These are phyloP conservation scores for Colletotrichum gigasporum DNA, from an alignment of 2,329 filamentous ascomycete genomes.

Conservation along the genomic window DNA sequence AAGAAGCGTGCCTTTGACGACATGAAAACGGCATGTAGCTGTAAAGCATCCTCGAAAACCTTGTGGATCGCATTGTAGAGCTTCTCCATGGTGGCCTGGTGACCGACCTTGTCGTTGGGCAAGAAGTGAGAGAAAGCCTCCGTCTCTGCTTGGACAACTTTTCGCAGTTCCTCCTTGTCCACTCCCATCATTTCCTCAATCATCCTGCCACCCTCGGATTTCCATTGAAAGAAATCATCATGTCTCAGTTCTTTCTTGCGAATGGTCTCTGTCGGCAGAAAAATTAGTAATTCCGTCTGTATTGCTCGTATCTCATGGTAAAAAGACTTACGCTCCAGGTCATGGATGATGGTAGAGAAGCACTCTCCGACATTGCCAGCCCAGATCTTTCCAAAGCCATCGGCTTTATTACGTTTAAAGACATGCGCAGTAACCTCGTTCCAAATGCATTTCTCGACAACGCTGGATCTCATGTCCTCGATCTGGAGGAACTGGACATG, in stretches of 20 bases:
- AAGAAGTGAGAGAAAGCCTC: neutral
- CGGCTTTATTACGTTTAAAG: neutral
- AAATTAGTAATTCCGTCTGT: no score
- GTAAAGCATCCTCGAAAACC: neutral
- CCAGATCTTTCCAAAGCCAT: neutral
- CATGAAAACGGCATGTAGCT: neutral
- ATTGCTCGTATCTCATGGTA: no score
- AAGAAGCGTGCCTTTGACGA: neutral
- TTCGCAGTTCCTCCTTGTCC: neutral
- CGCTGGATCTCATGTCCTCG: neutral
- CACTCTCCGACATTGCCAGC: neutral
- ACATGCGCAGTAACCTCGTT: neutral
- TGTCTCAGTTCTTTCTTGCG: no score
- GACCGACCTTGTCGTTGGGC: accelerated
- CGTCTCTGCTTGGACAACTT: accelerated
- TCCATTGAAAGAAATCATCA: neutral
- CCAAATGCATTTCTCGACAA: conserved; percentile 1
- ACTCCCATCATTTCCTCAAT: neutral
- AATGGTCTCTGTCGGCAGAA: no score
- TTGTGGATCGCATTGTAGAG: neutral
- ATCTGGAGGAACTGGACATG: neutral
- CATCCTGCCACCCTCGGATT: neutral
- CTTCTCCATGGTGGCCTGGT: accelerated
- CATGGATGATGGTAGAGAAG: neutral
- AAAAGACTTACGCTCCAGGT: neutral